Evolutionary conservation across 2,329 filamentous ascomycete species (phyloP), one percentile per base, ranked within the genome.

Genomic region (Thermoascus crustaceus): DNA sequence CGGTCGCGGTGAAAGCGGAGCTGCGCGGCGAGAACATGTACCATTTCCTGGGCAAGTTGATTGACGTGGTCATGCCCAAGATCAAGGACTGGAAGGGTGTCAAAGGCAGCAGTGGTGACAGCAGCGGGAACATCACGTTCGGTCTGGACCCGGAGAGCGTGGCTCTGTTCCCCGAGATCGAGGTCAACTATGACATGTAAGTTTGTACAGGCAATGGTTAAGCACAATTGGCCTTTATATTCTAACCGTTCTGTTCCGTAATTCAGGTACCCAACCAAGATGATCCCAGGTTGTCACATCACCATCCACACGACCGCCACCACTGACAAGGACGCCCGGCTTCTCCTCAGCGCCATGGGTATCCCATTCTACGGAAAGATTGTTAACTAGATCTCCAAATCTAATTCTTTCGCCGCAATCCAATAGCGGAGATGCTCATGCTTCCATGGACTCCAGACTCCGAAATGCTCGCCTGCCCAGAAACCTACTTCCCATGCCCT

Each of bases 1-100:
- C 85, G 18, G 58, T 64, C 34, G 78, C 85, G 40, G 77, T 84
- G 48, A 95, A 89, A 54, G 79, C 77, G 32, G 81, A 84, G 17
- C 66, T 98, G 43, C 70, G 72, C 37, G 86, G 85, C 19, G 82
- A 91, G 57, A 75, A 81, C 40, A 91, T 93, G 52, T 84, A 85
- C 44, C 82, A 95, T 59, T 95, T 98, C 60, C 57, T 98, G 29
- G 83, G 89, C 53, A 94, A 94, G 68, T 70, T 87, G 48, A 72
- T 96, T 37, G 86, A 94, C 57, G 70, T 96, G 6, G 88, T 98
- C 4, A 73, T 96, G 57, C 91, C 91, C 24, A 84, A 80, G 55
- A 93, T 98, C 64, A 98, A 96, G 71, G 91, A 98, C 50, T 98
- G 86, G 83, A 77, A 76, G 37, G 91, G 91, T 40, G 69, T 84